These are phyloP conservation scores for Fermentozyma sake DNA, from an alignment of 1,139 yeast genomes.

Conservation along the genomic window DNA sequence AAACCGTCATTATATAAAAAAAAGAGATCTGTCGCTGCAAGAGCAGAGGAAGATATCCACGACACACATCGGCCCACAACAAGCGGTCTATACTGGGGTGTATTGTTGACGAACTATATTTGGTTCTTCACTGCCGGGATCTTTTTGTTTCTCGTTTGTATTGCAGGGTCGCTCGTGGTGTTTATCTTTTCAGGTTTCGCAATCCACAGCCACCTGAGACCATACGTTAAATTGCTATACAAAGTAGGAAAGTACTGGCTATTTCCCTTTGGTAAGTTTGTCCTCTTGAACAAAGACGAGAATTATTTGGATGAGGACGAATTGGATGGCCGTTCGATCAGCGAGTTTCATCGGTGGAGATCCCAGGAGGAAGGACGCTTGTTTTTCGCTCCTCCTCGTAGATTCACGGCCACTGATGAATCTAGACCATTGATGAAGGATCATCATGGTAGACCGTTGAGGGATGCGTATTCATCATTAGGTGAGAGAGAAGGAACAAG, in stretches of 20 bases:
- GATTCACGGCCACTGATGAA: conserved; percentile 34
- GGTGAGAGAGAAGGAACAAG: conserved; percentile 13
- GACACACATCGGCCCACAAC: conserved; percentile 56
- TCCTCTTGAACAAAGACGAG: conserved; percentile 71
- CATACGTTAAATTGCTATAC: conserved; percentile 59
- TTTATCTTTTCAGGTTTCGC: conserved; percentile 48
- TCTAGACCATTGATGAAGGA: conserved; percentile 40
- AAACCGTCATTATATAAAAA: conserved; percentile 95
- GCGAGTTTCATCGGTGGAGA: conserved; percentile 89
- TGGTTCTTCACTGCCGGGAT: conserved; percentile 79
- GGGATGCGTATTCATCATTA: conserved; percentile 36
- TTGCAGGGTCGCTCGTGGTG: conserved; percentile 39
- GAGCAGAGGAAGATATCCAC: conserved; percentile 93
- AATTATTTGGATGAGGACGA: conserved; percentile 84
- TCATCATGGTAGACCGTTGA: conserved; percentile 39
- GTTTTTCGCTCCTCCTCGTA: conserved; percentile 64
- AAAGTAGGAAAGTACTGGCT: conserved; percentile 67
- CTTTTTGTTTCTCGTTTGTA: conserved; percentile 49
- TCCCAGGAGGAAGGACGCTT: conserved; percentile 67
- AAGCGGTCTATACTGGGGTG: conserved; percentile 54
- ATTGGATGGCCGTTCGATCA: conserved; percentile 79
- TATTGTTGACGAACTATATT: conserved; percentile 63
- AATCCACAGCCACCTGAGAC: conserved; percentile 30
- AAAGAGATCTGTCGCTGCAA: conserved; percentile 81
- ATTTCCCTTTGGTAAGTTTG: conserved; percentile 88